These are phyloP conservation scores for carrot (Daucus carota) DNA, from an alignment of 129 eudicot genomes.

Conservation along the genomic window DNA sequence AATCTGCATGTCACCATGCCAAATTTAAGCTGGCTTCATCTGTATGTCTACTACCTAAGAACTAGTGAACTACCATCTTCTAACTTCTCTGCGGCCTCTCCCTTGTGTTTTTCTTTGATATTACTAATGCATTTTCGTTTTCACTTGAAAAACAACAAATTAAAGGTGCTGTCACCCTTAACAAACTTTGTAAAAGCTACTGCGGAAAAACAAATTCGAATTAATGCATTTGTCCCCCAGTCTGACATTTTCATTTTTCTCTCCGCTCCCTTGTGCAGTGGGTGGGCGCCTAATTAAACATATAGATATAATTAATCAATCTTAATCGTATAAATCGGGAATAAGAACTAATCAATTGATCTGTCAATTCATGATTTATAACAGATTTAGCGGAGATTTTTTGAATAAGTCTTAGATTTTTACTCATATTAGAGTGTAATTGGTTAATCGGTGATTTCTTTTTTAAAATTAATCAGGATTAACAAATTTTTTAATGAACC, in stretches of 20 bases:
- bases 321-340: too few species aligned
- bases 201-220: not conserved
- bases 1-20: not conserved
- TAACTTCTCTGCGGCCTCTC: too few species aligned
- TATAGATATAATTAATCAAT: too few species aligned
- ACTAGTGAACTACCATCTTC: not conserved
- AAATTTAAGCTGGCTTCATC: not conserved
- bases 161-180: not conserved
- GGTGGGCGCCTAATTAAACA: not conserved
- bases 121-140: not conserved
- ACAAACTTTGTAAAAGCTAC: slow-evolving; percentile 5
- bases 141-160: not conserved
- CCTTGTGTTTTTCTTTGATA: not conserved
- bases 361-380: too few species aligned
- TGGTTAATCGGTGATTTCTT: too few species aligned
- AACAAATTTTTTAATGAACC: too few species aligned
- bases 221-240: not conserved
- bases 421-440: too few species aligned
- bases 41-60: not conserved
- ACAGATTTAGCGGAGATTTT: too few species aligned
- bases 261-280: not conserved
- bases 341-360: too few species aligned
- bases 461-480: too few species aligned
- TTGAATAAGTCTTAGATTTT: too few species aligned
- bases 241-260: not conserved